phyloP scores from a whole-genome alignment of 306 rosid genomes.

The Potentilla sterilis region DNA sequence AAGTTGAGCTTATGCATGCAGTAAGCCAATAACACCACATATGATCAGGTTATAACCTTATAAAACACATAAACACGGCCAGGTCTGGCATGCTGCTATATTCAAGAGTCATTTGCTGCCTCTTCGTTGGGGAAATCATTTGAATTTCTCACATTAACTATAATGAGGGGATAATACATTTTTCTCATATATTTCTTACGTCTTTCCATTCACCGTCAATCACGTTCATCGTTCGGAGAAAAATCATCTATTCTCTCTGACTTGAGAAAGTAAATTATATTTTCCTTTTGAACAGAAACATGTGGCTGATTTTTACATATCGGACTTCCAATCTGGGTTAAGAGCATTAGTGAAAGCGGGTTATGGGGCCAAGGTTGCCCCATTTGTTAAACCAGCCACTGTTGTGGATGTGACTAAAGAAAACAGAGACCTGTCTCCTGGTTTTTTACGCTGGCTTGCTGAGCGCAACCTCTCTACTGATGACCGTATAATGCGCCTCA shows the following conservation, averaged over 20 bases:
- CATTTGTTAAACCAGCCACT: constrained; percentile 79
- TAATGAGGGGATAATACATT: background rate
- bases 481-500: constrained; percentile 85
- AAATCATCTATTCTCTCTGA: background rate
- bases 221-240: background rate
- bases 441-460: constrained; percentile 83
- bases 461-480: constrained; percentile 84
- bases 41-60: background rate
- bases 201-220: background rate
- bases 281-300: constrained; percentile 59
- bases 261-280: constrained; percentile 17
- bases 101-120: background rate
- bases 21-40: background rate
- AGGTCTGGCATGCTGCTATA: background rate
- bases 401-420: constrained; percentile 68
- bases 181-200: background rate
- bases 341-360: constrained; percentile 97
- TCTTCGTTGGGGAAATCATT: background rate
- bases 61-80: background rate
- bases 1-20: background rate
- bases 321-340: constrained; percentile 94
- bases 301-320: constrained; percentile 85
- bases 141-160: background rate
- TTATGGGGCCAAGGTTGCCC: constrained; percentile 87
- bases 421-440: constrained; percentile 80